Evolutionary conservation across 768 basidiomycete genomes (phyloP), one percentile per base, ranked within the genome.

Genomic region (Psilocybe tampanensis): DNA sequence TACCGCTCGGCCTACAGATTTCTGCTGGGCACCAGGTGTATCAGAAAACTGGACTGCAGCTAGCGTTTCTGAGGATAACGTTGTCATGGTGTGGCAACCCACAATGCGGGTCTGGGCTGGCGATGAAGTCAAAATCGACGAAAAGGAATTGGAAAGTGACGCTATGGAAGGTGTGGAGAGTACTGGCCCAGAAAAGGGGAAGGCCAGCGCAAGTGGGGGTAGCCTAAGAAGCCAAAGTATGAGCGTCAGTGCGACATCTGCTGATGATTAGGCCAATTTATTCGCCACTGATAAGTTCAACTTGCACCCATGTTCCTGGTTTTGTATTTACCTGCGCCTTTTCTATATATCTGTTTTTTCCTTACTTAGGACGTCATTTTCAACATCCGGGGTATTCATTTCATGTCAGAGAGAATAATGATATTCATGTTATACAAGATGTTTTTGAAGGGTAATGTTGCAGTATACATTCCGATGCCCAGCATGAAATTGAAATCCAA

Each of bases 31-130:
- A n/a, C 90, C 92, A 2, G 88, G 86, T 13, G 77, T 81, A 62
- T 77, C 76, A 18, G 93, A 95, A 66, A 86, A 86, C 60, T 96
- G 94, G 94, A 94, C 90, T 7, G 80, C 89, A 0, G 80, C 88
- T 5, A 94, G 86, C 60, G 85, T 90, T n/a, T 96, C 95, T 0
- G 96, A 98, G 70, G 96, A 99, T 70, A 99, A 99, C 62, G 86
- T 98, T 21, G 82, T 94, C 42, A 95, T 96, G 92, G 86, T 96
- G 5, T 99, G 97, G 97, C 92, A 95, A 68, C 95, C 96, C 15
- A 94, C 91, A 17, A 90, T 93, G 83, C 90, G 93, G 19, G 87
- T 98, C 29, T 95, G 93, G 86, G 92, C 93, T 2, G 92, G 92
- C 2, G 95, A 94, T 51, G 90, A 89, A 62, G 86, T 94, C 56